Evolutionary conservation across 2,329 filamentous ascomycete genomes (phyloP).

Genomic region (Hirsutella rhossiliensis): DNA sequence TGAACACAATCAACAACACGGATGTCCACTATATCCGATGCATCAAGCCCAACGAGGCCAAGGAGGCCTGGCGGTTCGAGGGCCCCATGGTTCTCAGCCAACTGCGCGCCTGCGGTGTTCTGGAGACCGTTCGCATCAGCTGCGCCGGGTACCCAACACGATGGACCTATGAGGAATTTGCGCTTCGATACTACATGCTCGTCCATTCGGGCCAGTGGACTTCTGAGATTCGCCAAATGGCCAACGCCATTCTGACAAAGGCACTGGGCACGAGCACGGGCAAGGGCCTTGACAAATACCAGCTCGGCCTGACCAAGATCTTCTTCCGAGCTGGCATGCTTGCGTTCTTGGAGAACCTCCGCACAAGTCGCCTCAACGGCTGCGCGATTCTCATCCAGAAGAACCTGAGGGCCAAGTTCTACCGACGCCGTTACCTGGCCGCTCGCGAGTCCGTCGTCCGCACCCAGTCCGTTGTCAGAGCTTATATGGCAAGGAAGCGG

Average conservation of each 20-base stretch:
- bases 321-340: conserved; percentile 99
- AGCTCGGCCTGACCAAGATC: conserved; percentile 94
- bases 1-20: conserved; percentile 94
- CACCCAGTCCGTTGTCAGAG: conserved; percentile 69
- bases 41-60: conserved; percentile 97
- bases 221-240: conserved; percentile 86
- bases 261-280: conserved; percentile 69
- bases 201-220: conserved; percentile 86
- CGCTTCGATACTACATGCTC: conserved; percentile 95
- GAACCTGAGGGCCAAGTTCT: conserved; percentile 92
- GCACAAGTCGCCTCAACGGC: conserved; percentile 80
- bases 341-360: conserved; percentile 88
- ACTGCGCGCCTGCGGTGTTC: conserved; percentile 92
- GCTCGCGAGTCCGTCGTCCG: conserved; percentile 69
- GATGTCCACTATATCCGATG: conserved; percentile 99
- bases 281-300: conserved; percentile 81
- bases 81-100: conserved; percentile 98
- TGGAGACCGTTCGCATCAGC: conserved; percentile 96
- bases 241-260: conserved; percentile 79
- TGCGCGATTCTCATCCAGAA: conserved; percentile 98
- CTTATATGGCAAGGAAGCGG: conserved; percentile 62
- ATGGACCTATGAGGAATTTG: conserved; percentile 99
- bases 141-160: conserved; percentile 93
- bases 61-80: conserved; percentile 95
- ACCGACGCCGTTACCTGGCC: conserved; percentile 80